phyloP scores from a whole-genome alignment of 2,329 filamentous ascomycete genomes.

The Pseudogymnoascus sp. region DNA sequence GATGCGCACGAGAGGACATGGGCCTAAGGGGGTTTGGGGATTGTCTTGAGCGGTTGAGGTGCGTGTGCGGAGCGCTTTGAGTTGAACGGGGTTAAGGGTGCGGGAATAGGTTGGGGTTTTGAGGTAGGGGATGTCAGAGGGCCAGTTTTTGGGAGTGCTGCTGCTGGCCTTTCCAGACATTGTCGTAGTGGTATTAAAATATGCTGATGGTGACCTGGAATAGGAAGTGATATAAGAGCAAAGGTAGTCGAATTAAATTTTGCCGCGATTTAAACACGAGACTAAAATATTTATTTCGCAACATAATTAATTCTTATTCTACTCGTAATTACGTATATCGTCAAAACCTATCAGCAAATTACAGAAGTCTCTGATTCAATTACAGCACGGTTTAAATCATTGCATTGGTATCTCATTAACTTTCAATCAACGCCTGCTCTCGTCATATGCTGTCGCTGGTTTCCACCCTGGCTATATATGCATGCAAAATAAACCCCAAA shows the following conservation, averaged over 20 bases:
- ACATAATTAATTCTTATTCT: background rate
- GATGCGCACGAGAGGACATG: constrained; percentile 46
- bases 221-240: background rate
- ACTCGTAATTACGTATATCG: background rate
- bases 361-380: background rate
- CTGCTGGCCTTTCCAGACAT: background rate
- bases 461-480: background rate
- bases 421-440: background rate
- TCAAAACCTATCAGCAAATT: background rate
- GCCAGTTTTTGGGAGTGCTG: constrained; percentile 49
- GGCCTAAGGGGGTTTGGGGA: constrained; percentile 31
- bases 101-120: constrained; percentile 39
- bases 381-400: background rate
- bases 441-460: constrained; percentile 4
- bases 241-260: background rate
- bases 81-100: constrained; percentile 18
- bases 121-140: constrained; percentile 44
- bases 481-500: background rate
- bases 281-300: background rate
- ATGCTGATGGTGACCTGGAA: background rate
- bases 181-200: background rate
- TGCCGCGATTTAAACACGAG: background rate
- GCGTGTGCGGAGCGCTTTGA: background rate
- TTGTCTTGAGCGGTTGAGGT: constrained; percentile 37
- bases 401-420: constrained; percentile 7